Evolutionary conservation across 2,329 filamentous ascomycete species (phyloP).

Genomic region (Aspergillus puulaauensis): DNA sequence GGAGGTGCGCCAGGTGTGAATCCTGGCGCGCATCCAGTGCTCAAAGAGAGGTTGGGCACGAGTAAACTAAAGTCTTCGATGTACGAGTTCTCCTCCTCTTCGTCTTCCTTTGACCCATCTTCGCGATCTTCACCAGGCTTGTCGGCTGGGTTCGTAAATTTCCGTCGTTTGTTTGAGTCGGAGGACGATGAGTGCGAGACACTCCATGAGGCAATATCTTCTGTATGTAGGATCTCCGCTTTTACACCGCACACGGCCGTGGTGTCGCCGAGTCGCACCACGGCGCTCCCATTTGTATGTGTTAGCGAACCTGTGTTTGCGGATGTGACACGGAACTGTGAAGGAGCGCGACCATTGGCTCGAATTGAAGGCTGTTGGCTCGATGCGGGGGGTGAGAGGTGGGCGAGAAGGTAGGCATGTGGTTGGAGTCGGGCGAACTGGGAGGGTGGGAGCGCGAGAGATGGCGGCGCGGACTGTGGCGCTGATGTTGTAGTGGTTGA

Average conservation of each 20-base stretch:
- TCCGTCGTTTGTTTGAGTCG: conserved; percentile 35
- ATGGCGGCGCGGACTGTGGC: conserved; percentile 35
- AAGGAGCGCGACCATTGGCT: conserved; percentile 75
- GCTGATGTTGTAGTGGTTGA: conserved; percentile 18
- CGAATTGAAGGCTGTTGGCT: conserved; percentile 60
- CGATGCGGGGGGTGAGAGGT: conserved; percentile 64
- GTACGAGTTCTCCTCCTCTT: conserved; percentile 44
- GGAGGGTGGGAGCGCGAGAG: conserved; percentile 61
- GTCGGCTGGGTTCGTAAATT: conserved; percentile 23
- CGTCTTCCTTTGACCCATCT: conserved; percentile 43
- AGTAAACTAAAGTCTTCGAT: conserved; percentile 63
- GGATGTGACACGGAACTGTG: conserved; percentile 68
- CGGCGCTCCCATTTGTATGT: conserved; percentile 84
- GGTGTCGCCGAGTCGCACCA: conserved; percentile 85
- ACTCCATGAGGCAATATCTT: conserved; percentile 64
- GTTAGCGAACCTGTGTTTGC: conserved; percentile 82
- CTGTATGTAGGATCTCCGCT: conserved; percentile 75
- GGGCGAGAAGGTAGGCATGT: conserved; percentile 83
- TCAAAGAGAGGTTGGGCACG: conserved; percentile 90
- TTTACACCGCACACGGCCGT: conserved; percentile 93
- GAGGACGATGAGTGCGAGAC: conserved; percentile 34
- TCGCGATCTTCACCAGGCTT: conserved; percentile 17
- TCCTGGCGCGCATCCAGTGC: conserved; percentile 83
- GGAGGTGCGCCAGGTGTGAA: conserved; percentile 84
- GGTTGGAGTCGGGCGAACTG: conserved; percentile 85